Conservation (phyloP, 345 rosid species). For the Isatis tinctoria region DNA sequence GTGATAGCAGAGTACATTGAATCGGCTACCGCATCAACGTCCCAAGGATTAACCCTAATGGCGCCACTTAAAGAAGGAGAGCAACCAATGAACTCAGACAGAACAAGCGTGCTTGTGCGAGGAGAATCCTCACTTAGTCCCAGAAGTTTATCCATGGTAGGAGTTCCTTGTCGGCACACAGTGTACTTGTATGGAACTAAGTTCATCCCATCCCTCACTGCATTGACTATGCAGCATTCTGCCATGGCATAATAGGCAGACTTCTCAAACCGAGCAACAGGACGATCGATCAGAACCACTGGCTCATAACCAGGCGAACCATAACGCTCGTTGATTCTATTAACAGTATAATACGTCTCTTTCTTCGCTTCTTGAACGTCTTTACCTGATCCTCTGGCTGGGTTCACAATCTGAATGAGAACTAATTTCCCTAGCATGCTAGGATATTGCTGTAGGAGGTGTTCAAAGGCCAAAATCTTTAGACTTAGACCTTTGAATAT, state of each 20-base stretch:
- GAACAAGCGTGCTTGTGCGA: constrained; percentile 43
- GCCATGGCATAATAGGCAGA: constrained; percentile 53
- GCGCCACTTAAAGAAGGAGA: constrained; percentile 54
- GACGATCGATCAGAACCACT: constrained; percentile 45
- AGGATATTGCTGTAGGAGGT: constrained; percentile 39
- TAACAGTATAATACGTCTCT: constrained; percentile 37
- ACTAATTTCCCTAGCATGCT: constrained; percentile 35
- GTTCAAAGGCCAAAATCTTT: constrained; percentile 42
- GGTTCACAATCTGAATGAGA: constrained; percentile 45
- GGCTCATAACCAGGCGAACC: constrained; percentile 43
- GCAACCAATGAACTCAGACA: constrained; percentile 52
- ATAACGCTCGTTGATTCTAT: constrained; percentile 39
- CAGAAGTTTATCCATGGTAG: constrained; percentile 29
- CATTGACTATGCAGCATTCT: constrained; percentile 49
- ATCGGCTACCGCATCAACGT: constrained; percentile 43
- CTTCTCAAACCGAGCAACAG: constrained; percentile 43
- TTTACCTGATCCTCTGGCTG: constrained; percentile 49
- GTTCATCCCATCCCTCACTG: constrained; percentile 54
- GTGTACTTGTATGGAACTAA: constrained; percentile 48
- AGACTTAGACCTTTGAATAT: constrained; percentile 51
- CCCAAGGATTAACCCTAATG: constrained; percentile 51
- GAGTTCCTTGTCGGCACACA: constrained; percentile 45
- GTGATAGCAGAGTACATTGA: constrained; percentile 35
- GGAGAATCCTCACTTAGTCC: constrained; percentile 34
- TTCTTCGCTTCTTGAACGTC: constrained; percentile 43